Evolutionary conservation across 2,329 filamentous ascomycete species (phyloP), one percentile per base, ranked within the genome.

Genomic region (Sclerotinia spermophila): DNA sequence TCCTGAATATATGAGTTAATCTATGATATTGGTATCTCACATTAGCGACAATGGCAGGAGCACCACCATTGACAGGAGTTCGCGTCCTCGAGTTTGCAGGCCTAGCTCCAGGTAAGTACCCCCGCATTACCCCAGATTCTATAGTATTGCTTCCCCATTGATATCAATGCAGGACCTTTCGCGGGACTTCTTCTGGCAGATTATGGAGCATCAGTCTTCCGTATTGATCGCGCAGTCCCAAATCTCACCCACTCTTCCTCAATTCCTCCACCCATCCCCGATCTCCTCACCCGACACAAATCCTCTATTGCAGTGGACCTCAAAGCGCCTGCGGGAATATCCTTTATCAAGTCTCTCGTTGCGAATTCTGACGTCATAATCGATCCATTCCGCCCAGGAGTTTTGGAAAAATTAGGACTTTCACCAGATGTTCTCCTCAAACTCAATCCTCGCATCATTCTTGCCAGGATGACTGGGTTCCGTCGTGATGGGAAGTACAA

Each of bases 371-470:
- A 98, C 81, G 84, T 97, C 48, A 81, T 98, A 40, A 96, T 98
- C 80, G 96, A 98, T 80, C 95, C 96, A 0, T 98, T 94, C 83
- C 92, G 95, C 0, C 95, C 95, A 0, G 93, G 94, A 48, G 93
- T 97, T 0, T 86, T 98, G 2, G 95, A 98, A 82, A 92, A 90
- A 67, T 87, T 95, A 15, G 91, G 91, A 0, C 86, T 98, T 1
- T 89, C 89, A 0, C 95, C 95, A 0, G 81, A 84, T 11, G 85
- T 86, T 0, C 84, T 97, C 11, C 82, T 89, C 40, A 83, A 81
- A 35, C 78, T 86, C 27, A 97, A 97, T 80, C 91, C 90, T 17
- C 84, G 90, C 0, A 82, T 98, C 2, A 88, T 98, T 68, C 89
- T 97, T 70, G 93, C 87, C 11, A 90, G 95, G 55, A 91, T 98